Evolutionary conservation across 2,329 filamentous ascomycete genomes (phyloP), one percentile per base, ranked within the genome.

Genomic region (Stemphylium beticola): DNA sequence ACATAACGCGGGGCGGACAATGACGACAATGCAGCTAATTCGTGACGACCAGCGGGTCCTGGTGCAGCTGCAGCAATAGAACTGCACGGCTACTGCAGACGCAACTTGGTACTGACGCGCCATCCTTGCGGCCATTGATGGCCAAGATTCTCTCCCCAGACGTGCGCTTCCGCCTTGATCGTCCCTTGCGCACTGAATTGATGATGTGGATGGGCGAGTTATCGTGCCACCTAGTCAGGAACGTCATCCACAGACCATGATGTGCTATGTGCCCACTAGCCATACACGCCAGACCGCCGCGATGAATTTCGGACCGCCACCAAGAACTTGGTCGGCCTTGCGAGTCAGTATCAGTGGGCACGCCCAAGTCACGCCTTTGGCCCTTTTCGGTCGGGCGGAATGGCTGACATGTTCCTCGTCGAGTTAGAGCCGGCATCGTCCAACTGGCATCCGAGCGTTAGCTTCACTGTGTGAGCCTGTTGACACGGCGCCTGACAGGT

Each of bases 61-160:
- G 60, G 44, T 54, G 62, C 61, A 58, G 56, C 57, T 55, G 64
- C 61, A 57, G 61, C 61, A 43, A 50, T 53, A 55, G 45, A 59
- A 57, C 44, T 40, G 52, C 40, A 45, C 43, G 36, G 36, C 52
- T 55, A 51, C 55, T 63, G 59, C 58, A 54, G 33, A 52, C 15
- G 49, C 56, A 50, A 47, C 57, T 55, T 49, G 58, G 40, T 58
- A 48, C 43, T 54, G 41, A 47, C 44, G 49, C 45, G 49, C 36
- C 49, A 63, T 55, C 60, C 57, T 53, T 58, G 60, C 52, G 52
- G 18, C 14, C 32, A 14, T 47, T 48, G 47, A 55, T 33, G 38
- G 46, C 41, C 22, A 24, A 7, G 22, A 24, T 24, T 24, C 47
- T 43, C 38, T 46, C 51, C 57, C 55, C 42, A 57, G 59, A 34